Conservation (phyloP, 768 basidiomycete species). For the Boletus barrowsii region DNA sequence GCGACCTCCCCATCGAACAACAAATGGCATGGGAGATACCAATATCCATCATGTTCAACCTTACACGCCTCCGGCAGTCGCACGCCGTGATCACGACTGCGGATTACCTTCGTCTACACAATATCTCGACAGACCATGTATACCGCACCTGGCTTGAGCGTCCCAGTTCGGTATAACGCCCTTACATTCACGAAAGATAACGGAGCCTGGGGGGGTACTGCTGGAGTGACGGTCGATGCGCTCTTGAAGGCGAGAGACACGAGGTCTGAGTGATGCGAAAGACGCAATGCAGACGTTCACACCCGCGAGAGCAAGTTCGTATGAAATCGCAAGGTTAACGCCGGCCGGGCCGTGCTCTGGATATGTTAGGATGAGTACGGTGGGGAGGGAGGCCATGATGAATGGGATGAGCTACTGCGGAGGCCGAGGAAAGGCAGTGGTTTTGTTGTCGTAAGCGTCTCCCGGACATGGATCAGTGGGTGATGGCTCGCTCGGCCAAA, state of each 20-base stretch:
- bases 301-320: conserved; percentile 12
- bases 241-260: conserved; percentile 8
- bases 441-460: too few relatives aligned
- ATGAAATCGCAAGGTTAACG: conserved; percentile 10
- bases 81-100: conserved; percentile 39
- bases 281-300: conserved; percentile 9
- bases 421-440: too few relatives aligned
- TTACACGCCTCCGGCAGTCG: conserved; percentile 35
- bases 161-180: not conserved
- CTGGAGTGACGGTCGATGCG: not conserved
- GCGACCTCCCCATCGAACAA: conserved; percentile 34
- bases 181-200: conserved; percentile 4
- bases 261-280: conserved; percentile 7
- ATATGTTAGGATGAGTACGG: conserved; percentile 11
- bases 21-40: conserved; percentile 37
- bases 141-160: not conserved
- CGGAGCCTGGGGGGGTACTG: not conserved
- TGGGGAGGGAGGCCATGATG: conserved; percentile 3
- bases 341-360: conserved; percentile 5
- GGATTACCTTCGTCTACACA: conserved; percentile 43
- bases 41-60: conserved; percentile 41
- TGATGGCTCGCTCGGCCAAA: too few relatives aligned
- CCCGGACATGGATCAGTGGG: too few relatives aligned
- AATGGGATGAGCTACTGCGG: not conserved
- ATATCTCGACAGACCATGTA: conserved; percentile 21